A percentile compares a stretch with the other conserved stretches of the same genome.
phyloP scores from a whole-genome alignment of 2,329 filamentous ascomycete genomes.

The Diplodia corticola region DNA sequence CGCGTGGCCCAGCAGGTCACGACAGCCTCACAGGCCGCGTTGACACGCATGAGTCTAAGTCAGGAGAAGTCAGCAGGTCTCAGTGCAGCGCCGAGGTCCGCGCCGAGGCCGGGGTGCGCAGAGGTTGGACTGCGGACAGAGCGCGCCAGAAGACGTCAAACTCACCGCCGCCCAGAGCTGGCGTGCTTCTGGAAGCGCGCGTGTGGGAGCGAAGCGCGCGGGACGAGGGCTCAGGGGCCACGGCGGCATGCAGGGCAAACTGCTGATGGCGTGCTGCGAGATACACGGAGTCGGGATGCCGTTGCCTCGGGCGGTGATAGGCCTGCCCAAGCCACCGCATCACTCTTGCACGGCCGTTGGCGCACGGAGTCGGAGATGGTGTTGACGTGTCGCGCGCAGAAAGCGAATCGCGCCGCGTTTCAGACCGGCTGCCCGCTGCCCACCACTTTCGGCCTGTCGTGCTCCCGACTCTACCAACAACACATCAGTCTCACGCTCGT shows the following conservation, averaged over 20 bases:
- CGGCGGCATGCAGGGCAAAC: background rate
- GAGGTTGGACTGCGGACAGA: too few species aligned
- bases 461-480: background rate
- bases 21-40: background rate
- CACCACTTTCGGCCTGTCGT: background rate
- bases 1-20: background rate
- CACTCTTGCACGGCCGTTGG: background rate
- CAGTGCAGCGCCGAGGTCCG: background rate
- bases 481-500: background rate
- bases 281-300: background rate
- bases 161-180: slow-evolving; percentile 1
- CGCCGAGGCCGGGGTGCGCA: background rate
- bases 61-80: slow-evolving; percentile 6
- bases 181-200: background rate
- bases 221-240: background rate
- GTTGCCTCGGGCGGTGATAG: background rate
- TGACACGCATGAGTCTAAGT: background rate
- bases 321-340: background rate
- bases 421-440: background rate
- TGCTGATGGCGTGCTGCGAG: background rate
- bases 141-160: too few species aligned
- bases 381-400: slow-evolving; percentile 5
- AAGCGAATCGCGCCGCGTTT: slow-evolving; percentile 7
- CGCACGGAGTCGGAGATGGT: slow-evolving; percentile 1
- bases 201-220: background rate